These are phyloP conservation scores for Suhomyces vadensis DNA, from an alignment of 805 yeast species.

Conservation along the genomic window DNA sequence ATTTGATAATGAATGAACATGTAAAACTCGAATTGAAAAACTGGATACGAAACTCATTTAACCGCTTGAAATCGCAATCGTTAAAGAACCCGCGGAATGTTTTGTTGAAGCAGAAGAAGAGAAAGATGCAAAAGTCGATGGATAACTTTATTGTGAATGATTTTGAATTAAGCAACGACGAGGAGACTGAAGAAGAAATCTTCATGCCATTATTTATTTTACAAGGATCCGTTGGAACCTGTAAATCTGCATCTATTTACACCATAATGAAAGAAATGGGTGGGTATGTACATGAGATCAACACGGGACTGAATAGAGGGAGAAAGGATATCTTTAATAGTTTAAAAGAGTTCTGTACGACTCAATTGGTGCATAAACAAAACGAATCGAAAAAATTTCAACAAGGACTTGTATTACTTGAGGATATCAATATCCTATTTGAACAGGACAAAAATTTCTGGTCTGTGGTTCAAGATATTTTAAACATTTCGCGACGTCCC, in stretches of 20 bases:
- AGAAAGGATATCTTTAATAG: conserved; percentile 65
- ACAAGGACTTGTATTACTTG: conserved; percentile 72
- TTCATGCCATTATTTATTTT: conserved; percentile 66
- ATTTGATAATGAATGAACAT: conserved; percentile 33
- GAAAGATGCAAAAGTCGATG: conserved; percentile 21
- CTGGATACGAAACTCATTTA: conserved; percentile 47
- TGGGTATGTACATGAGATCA: conserved; percentile 81
- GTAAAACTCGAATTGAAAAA: conserved; percentile 24
- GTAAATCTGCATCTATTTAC: conserved; percentile 75
- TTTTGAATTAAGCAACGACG: conserved; percentile 20
- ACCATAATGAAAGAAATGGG: conserved; percentile 60
- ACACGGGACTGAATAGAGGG: conserved; percentile 70
- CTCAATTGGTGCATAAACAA: conserved; percentile 68
- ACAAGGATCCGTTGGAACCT: conserved; percentile 71
- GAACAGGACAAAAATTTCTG: conserved; percentile 81
- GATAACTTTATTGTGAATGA: conserved; percentile 45
- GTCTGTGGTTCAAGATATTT: conserved; percentile 63
- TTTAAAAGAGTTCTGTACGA: conserved; percentile 78
- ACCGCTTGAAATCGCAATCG: conserved; percentile 27
- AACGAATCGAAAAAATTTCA: conserved; percentile 35
- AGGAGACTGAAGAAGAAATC: conserved; percentile 34
- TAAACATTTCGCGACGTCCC: conserved; percentile 66
- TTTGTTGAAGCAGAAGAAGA: conserved; percentile 26
- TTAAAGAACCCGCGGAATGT: conserved; percentile 35
- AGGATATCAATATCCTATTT: conserved; percentile 81